A percentile compares a stretch with the other conserved stretches of the same genome.
Conservation (phyloP, 495 filamentous ascomycete genomes). For the Xylaria castorea region DNA sequence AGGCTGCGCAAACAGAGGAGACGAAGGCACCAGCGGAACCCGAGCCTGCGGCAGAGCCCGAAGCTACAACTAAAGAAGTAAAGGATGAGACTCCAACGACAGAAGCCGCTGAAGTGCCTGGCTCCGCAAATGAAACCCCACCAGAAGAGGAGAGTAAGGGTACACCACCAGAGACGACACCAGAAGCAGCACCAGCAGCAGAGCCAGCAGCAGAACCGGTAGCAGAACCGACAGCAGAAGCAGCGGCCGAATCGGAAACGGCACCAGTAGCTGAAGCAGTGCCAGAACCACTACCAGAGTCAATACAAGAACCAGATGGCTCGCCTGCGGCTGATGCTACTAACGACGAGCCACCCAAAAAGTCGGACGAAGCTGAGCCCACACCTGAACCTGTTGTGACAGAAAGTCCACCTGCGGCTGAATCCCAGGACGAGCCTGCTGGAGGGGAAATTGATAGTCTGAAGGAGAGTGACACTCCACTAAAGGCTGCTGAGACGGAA, state of each 20-base stretch:
- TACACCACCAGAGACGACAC: neutral
- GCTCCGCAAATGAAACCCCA: neutral
- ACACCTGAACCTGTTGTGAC: neutral
- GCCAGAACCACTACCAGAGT: neutral
- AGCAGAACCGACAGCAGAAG: neutral
- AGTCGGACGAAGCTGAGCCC: slow-evolving; percentile 4
- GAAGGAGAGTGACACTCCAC: neutral
- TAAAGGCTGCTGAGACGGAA: neutral
- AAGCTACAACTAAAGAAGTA: slow-evolving; percentile 26
- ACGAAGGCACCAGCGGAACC: slow-evolving; percentile 31
- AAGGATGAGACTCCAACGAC: slow-evolving; percentile 28
- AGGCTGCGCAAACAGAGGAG: slow-evolving; percentile 29
- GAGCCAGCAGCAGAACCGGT: neutral
- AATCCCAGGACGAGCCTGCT: slow-evolving; percentile 4
- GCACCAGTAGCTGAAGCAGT: neutral
- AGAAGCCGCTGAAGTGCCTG: slow-evolving; percentile 13
- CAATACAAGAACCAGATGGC: neutral
- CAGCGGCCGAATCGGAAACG: neutral
- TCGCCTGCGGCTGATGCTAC: neutral
- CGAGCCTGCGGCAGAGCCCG: slow-evolving; percentile 26
- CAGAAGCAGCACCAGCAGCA: neutral
- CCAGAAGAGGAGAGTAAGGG: slow-evolving; percentile 1
- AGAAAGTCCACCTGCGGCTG: slow-evolving; percentile 1
- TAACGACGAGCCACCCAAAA: neutral
- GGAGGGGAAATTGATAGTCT: neutral